Percentiles rank a stretch among this genome's conserved stretches.
Evolutionary conservation across 306 rosid genomes (phyloP).

Genomic region (Ormosia semicastrata): DNA sequence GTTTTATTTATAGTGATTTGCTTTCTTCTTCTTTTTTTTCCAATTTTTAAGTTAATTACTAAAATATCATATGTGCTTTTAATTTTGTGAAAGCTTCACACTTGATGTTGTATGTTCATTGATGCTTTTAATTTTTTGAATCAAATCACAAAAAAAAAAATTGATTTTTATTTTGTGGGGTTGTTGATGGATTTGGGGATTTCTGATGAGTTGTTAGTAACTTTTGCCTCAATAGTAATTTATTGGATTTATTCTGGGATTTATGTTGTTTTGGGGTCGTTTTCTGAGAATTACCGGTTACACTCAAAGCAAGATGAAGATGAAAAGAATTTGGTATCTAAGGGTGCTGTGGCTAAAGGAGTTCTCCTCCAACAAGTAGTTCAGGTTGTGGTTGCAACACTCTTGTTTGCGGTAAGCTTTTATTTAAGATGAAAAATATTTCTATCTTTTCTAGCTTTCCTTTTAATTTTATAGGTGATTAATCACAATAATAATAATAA

Average conservation of each 20-base stretch:
- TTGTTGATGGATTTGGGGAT: constrained; percentile 68
- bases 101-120: too few relatives aligned
- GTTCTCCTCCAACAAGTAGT: constrained; percentile 83
- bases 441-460: neutral
- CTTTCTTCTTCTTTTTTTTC: too few relatives aligned
- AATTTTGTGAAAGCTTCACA: too few relatives aligned
- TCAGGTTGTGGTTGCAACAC: constrained; percentile 79
- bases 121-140: too few relatives aligned
- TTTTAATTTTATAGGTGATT: neutral
- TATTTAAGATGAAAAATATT: neutral
- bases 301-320: constrained; percentile 82
- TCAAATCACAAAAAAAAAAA: neutral
- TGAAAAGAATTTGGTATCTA: constrained; percentile 92
- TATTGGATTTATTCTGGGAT: constrained; percentile 89
- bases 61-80: too few relatives aligned
- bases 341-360: constrained; percentile 71
- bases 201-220: constrained; percentile 87
- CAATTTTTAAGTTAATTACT: too few relatives aligned
- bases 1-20: too few relatives aligned
- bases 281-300: constrained; percentile 67
- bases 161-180: neutral
- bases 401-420: constrained; percentile 71
- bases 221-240: constrained; percentile 73
- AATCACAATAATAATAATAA: neutral
- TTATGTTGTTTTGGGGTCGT: constrained; percentile 59